Base-by-base conservation (phyloP, 2,329 filamentous ascomycete species). In the Penicillium brevicompactum region DNA sequence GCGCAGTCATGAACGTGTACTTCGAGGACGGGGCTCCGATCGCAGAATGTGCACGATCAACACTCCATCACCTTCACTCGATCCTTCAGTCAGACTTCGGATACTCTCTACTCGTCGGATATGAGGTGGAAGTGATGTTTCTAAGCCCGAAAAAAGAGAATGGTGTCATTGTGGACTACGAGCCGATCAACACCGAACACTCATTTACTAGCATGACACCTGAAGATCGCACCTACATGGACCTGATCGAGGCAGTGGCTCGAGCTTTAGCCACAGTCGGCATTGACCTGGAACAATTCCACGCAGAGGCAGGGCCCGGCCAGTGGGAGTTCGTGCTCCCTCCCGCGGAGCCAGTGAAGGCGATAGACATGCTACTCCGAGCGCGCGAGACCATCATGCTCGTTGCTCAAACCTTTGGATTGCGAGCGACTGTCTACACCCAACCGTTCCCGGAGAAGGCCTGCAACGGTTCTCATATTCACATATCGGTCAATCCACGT, bases 101-200 rank as follows among this genome's bases (percentile, higher is more conserved):
- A 5, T 47, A 24, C 14, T 27, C 18, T 7, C 22, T 50, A 7
- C 76, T 87, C 0, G 68, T 91, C 6, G 90, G 90, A 0, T 92
- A 92, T 61, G 90, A 93, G 70, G 83, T 92, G 38, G 89, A 92
- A 70, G 82, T 92, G 22, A 79, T 88, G 2, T 85, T 92, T 57
- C 76, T 91, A 58, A 77, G 79, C 38, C 79, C 79, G 21, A 67
- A 73, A 40, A 56, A 67, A 10, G 59, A 68, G 30, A 54, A 67
- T 2, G 68, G 68, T 2, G 57, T 74, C 52, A 62, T 73, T 1
- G 75, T 86, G 0, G 65, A 80, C 16, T 81, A 80, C 5, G 77
- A 82, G 37, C 42, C 42, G 3, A 11, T 0, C n/a, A 53, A 48
- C 10, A 42, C 46, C 32, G 87, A 91, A 62, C 83, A 84, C 1